Conservation (phyloP, 2,329 filamentous ascomycete species). For the Ceratocystis albifundus region DNA sequence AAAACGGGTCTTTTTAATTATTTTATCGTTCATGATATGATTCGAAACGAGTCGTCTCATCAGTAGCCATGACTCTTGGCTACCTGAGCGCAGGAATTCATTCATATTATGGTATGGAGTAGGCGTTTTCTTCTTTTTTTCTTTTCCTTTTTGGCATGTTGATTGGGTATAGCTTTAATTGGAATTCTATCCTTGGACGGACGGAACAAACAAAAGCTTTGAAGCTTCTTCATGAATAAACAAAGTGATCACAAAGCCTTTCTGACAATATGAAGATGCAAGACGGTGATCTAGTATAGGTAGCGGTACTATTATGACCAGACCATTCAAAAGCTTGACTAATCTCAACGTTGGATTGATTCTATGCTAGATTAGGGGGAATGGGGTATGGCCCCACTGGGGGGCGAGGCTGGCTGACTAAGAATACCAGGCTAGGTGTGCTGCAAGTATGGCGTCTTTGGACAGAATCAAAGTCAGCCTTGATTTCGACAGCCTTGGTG, state of each 20-base stretch:
- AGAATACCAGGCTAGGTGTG: background rate
- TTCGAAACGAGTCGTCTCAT: background rate
- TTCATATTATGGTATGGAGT: background rate
- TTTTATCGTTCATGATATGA: background rate
- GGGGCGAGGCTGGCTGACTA: slow-evolving; percentile 15
- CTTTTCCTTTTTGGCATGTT: background rate
- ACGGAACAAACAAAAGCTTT: background rate
- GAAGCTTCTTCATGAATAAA: background rate
- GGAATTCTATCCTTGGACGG: slow-evolving; percentile 1
- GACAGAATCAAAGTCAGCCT: slow-evolving; percentile 9
- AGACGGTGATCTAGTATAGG: too few species aligned
- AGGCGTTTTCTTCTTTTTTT: slow-evolving; percentile 11
- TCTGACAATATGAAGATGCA: background rate
- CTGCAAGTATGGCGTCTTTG: background rate
- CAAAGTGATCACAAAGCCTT: background rate
- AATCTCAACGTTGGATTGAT: background rate
- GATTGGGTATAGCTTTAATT: slow-evolving; percentile 1
- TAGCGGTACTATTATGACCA: too few species aligned
- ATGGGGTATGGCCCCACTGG: background rate
- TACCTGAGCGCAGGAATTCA: background rate
- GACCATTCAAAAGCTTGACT: background rate
- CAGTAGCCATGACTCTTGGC: background rate
- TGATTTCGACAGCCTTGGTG: slow-evolving; percentile 18
- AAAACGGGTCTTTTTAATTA: background rate
- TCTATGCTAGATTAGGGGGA: background rate